Evolutionary conservation across 2,329 filamentous ascomycete genomes (phyloP), one percentile per base, ranked within the genome.

Genomic region (Teratosphaeria gauchensis): DNA sequence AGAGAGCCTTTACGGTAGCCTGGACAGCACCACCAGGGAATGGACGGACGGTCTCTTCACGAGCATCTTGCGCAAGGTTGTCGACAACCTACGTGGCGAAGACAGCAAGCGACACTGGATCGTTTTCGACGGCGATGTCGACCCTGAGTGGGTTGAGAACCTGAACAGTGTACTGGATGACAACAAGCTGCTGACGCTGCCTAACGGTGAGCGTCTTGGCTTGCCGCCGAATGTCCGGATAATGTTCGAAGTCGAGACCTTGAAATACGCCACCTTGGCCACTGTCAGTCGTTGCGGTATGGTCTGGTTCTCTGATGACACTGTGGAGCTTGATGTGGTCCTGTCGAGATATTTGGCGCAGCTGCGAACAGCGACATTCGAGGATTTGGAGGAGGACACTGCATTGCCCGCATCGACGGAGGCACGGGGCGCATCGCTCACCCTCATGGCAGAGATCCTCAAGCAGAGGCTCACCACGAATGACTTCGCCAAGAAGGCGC

Each of bases 261-360:
- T 99, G 61, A 96, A 95, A 72, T 99, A 99, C 72, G 94, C 94
- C 42, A 99, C 94, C 0, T 83, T 99, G 52, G 94, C 94, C 58
- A 99, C 94, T n/a, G 94, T 99, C 70, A 95, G 89, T 85, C 91
- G 94, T 77, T 99, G 94, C 73, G 94, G 94, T 81, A 99, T 99
- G 94, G 95, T 99, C 14, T 99, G 94, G 94, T 99, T 97, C 77
- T 99, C 91, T 71, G 92, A 96, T 68, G 95, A 99, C 70, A 97
- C 92, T 31, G 92, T 99, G 48, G 92, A 90, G 33, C 84, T 92
- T 1, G 83, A 83, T 64, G 96, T 99, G 88, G 89, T 97, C 85
- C 87, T 97, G 48, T 81, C 84, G 62, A 90, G 97, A 74, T 96
- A 99, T 69, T 83, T 99, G 56, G 85, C 94, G 61, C 85, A 87